phyloP scores from a whole-genome alignment of 257 asterid species.

The Ballota nigra region DNA sequence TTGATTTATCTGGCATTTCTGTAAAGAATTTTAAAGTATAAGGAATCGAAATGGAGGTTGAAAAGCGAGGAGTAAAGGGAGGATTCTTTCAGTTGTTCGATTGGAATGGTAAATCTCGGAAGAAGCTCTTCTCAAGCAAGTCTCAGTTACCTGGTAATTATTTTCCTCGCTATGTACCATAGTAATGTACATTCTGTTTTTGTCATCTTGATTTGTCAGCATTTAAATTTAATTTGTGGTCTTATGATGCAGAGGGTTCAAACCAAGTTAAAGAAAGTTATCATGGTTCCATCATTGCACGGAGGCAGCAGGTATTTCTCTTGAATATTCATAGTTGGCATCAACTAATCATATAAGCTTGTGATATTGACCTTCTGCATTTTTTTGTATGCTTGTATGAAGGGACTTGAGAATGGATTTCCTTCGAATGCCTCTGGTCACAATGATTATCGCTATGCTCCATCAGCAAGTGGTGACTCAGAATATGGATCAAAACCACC shows the following conservation, averaged over 20 bases:
- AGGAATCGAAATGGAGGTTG: conserved; percentile 67
- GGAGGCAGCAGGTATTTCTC: conserved; percentile 57
- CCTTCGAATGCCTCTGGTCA: conserved; percentile 36
- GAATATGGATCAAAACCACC: conserved; percentile 66
- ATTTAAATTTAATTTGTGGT: conserved; percentile 8
- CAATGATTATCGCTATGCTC: conserved; percentile 47
- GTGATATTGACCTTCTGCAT: conserved; percentile 7
- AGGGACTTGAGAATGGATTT: conserved; percentile 59
- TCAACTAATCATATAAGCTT: conserved; percentile 13
- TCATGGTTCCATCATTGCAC: conserved; percentile 43
- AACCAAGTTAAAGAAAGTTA: conserved; percentile 57
- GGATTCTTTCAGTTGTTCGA: conserved; percentile 94
- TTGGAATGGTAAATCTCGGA: conserved; percentile 88
- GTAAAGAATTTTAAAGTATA: conserved; percentile 15
- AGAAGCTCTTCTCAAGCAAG: conserved; percentile 84
- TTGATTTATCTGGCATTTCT: conserved; percentile 23
- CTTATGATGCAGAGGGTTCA: conserved; percentile 51
- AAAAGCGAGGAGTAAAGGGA: conserved; percentile 73
- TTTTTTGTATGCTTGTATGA: conserved; percentile 28
- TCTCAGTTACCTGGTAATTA: conserved; percentile 68
- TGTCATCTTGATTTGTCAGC: conserved; percentile 8
- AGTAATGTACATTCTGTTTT: not conserved
- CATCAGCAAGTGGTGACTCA: conserved; percentile 59
- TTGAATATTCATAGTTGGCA: conserved; percentile 4
- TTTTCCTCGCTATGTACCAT: conserved; percentile 3